Percentiles rank a stretch among this genome's conserved stretches.
phyloP scores from a whole-genome alignment of 441 rosid species.

The Mallotus repandus region DNA sequence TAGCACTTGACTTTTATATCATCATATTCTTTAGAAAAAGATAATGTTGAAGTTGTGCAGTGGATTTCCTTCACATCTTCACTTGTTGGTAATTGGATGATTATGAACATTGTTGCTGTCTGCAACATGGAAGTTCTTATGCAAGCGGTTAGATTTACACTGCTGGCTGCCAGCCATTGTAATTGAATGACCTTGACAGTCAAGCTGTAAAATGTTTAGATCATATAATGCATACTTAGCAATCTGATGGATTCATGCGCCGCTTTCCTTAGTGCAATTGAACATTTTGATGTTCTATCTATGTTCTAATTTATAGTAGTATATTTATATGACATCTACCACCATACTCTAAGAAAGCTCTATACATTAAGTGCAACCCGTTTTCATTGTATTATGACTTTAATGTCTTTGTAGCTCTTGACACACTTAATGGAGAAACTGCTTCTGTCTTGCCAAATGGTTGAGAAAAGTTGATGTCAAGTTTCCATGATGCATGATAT shows the following conservation, averaged over 20 bases:
- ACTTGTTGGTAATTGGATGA: no score
- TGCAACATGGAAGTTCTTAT: background rate
- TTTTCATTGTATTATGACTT: background rate
- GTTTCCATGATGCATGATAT: background rate
- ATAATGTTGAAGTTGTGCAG: background rate
- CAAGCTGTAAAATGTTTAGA: no score
- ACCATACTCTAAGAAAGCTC: no score
- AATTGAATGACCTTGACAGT: no score
- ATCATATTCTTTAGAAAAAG: background rate
- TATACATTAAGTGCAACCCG: background rate
- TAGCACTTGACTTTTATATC: background rate
- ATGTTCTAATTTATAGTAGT: no score
- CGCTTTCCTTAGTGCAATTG: background rate
- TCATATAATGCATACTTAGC: background rate
- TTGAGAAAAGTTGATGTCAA: background rate
- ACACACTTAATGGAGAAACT: background rate
- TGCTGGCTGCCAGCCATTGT: background rate
- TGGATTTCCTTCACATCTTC: background rate
- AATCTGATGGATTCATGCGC: background rate
- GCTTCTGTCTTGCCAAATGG: background rate
- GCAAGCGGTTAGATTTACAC: background rate
- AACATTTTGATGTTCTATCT: background rate
- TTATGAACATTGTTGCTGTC: background rate
- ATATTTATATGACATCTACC: no score
- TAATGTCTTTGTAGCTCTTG: background rate